phyloP scores from a whole-genome alignment of 2,329 filamentous ascomycete genomes.

The Fusarium begoniae region DNA sequence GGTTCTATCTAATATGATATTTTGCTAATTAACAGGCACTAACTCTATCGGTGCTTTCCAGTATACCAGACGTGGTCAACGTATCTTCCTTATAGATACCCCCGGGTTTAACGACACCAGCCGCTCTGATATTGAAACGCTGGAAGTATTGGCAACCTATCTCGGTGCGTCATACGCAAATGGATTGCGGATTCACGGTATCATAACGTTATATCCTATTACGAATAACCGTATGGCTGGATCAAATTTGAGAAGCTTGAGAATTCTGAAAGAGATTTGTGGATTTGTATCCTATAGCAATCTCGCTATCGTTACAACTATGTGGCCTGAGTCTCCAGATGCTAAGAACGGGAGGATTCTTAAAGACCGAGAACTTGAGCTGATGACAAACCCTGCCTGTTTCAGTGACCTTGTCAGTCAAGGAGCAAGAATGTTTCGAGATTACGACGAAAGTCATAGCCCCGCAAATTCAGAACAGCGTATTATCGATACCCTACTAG shows the following conservation, averaged over 20 bases:
- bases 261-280: conserved; percentile 1
- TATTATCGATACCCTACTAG: not conserved
- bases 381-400: not conserved
- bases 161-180: conserved; percentile 21
- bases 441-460: not conserved
- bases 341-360: not conserved
- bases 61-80: not conserved
- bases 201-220: conserved; percentile 16
- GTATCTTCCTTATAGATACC: conserved; percentile 17
- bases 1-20: too few species aligned
- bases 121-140: conserved; percentile 10
- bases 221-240: conserved; percentile 22
- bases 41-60: not conserved
- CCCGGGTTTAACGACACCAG: conserved; percentile 22
- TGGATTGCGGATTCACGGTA: not conserved
- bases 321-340: conserved; percentile 10
- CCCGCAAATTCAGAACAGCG: not conserved
- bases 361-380: not conserved
- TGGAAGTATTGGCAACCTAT: conserved; percentile 14
- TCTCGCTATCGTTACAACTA: conserved; percentile 14
- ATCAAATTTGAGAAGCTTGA: not conserved
- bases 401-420: not conserved
- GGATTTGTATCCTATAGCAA: not conserved
- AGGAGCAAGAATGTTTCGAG: conserved; percentile 1
- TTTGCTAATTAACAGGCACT: not conserved